Evolutionary conservation across 2,329 filamentous ascomycete species (phyloP).

Genomic region (Talaromyces sp.): DNA sequence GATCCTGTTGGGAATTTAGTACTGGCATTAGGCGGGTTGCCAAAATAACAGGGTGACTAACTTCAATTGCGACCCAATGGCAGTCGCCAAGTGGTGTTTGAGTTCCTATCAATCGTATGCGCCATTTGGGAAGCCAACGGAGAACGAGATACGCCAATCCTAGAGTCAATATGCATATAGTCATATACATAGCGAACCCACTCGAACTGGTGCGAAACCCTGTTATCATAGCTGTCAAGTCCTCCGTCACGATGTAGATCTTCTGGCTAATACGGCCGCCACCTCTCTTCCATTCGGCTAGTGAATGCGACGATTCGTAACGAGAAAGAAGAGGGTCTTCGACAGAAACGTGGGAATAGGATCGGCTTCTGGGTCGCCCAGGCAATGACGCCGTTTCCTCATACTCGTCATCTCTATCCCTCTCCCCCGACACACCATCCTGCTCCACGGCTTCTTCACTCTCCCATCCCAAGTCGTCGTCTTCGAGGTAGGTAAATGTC

Average conservation of each 20-base stretch:
- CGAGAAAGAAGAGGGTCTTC: slow-evolving; percentile 64
- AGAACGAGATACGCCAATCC: slow-evolving; percentile 81
- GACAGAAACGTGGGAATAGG: slow-evolving; percentile 40
- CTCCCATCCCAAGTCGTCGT: slow-evolving; percentile 52
- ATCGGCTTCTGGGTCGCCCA: slow-evolving; percentile 26
- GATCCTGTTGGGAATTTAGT: slow-evolving; percentile 55
- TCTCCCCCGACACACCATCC: slow-evolving; percentile 41
- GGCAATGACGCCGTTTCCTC: slow-evolving; percentile 20
- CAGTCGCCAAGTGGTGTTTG: slow-evolving; percentile 67
- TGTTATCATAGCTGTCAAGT: slow-evolving; percentile 87
- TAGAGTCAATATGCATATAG: slow-evolving; percentile 65
- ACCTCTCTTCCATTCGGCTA: slow-evolving; percentile 57
- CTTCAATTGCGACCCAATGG: slow-evolving; percentile 88
- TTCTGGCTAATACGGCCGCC: slow-evolving; percentile 75
- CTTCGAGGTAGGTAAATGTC: slow-evolving; percentile 86
- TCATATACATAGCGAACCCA: slow-evolving; percentile 65
- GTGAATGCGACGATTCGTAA: slow-evolving; percentile 65
- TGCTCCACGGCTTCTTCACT: slow-evolving; percentile 46
- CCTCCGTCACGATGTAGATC: slow-evolving; percentile 87
- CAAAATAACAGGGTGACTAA: slow-evolving; percentile 31
- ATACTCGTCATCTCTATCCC: slow-evolving; percentile 38
- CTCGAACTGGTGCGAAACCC: slow-evolving; percentile 75
- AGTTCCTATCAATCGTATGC: slow-evolving; percentile 69
- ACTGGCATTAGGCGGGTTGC: slow-evolving; percentile 1
- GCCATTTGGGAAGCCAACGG: slow-evolving; percentile 86